These are phyloP conservation scores for Pythium diclinum DNA, from an alignment of 352 stramenopile genomes.

Conservation along the genomic window DNA sequence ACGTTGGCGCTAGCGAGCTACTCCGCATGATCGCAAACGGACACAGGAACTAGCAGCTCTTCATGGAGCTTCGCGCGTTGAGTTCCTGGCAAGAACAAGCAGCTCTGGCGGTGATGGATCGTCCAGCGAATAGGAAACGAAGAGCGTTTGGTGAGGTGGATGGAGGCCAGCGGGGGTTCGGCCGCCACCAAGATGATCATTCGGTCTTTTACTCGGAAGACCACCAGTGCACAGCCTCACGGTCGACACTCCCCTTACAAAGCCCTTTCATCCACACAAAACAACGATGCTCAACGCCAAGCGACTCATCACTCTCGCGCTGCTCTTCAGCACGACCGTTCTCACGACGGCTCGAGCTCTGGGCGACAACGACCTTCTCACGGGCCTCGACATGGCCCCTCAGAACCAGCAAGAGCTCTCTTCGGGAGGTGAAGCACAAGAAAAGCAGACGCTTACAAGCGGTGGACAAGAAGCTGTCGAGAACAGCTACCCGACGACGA, in stretches of 20 bases:
- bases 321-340: conserved; percentile 22
- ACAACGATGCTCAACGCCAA: conserved; percentile 24
- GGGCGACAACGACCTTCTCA: not conserved
- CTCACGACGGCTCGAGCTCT: not conserved
- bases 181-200: conserved; percentile 1
- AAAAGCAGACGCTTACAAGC: not conserved
- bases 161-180: not conserved
- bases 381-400: no score
- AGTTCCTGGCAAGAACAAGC: not conserved
- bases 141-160: not conserved
- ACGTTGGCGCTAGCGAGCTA: not conserved
- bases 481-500: not conserved
- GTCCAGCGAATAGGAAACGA: not conserved
- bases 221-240: conserved; percentile 8
- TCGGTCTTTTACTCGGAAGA: conserved; percentile 29
- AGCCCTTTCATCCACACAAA: not conserved
- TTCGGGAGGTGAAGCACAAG: not conserved
- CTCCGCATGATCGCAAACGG: not conserved
- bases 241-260: not conserved
- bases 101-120: not conserved
- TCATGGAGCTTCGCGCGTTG: not conserved
- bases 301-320: conserved; percentile 22
- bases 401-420: not conserved
- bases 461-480: not conserved
- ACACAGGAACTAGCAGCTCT: not conserved